Conservation (phyloP, 441 rosid genomes). For the Populus tomentosa region DNA sequence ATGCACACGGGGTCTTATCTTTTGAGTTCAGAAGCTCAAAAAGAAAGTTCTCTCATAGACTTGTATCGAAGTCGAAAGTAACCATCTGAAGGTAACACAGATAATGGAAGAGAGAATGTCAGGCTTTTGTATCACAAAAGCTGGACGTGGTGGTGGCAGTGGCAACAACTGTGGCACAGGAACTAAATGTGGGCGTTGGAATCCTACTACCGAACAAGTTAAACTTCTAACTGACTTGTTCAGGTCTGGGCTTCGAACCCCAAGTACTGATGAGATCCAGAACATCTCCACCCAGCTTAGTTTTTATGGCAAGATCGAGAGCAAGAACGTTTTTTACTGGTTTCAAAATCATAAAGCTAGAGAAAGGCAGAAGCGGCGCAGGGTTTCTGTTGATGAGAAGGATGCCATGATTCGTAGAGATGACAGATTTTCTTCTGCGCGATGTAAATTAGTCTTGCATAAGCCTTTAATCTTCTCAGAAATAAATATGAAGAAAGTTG, state of each 20-base stretch:
- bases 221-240: constrained; percentile 80
- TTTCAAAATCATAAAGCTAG: constrained; percentile 97
- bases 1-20: constrained; percentile 33
- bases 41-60: constrained; percentile 27
- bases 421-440: constrained; percentile 36
- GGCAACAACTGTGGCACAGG: constrained; percentile 38
- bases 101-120: constrained; percentile 54
- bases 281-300: constrained; percentile 82
- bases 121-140: constrained; percentile 58
- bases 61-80: constrained; percentile 5
- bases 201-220: constrained; percentile 88
- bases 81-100: not conserved
- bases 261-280: constrained; percentile 93
- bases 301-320: constrained; percentile 88
- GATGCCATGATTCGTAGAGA: constrained; percentile 40
- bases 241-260: constrained; percentile 82
- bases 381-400: constrained; percentile 50
- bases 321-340: constrained; percentile 95
- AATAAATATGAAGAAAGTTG: not conserved
- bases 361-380: constrained; percentile 86
- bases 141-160: constrained; percentile 16
- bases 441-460: constrained; percentile 32
- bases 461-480: not conserved
- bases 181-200: constrained; percentile 94
- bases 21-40: constrained; percentile 37